Evolutionary conservation across 805 yeast genomes (phyloP).

Genomic region (Jamesozyma spencerorum): DNA sequence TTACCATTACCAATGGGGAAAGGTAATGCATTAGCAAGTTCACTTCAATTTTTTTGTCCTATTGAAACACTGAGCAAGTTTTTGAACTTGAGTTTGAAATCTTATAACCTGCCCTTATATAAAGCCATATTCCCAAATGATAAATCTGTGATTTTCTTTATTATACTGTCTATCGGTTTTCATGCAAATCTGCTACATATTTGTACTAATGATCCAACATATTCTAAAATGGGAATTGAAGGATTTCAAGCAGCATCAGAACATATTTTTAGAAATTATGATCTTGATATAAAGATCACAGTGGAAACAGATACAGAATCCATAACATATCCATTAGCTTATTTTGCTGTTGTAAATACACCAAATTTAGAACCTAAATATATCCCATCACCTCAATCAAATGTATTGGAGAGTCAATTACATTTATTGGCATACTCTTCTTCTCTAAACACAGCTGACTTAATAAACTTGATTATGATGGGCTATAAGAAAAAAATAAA

Average conservation of each 20-base stretch:
- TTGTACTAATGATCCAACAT: conserved; percentile 53
- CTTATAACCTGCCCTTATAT: conserved; percentile 27
- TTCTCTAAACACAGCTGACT: conserved; percentile 5
- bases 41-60: conserved; percentile 38
- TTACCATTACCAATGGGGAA: conserved; percentile 65
- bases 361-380: conserved; percentile 25
- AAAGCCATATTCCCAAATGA: conserved; percentile 26
- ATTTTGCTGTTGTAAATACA: conserved; percentile 24
- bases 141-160: conserved; percentile 32
- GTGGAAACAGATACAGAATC: conserved; percentile 4
- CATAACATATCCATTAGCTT: conserved; percentile 12
- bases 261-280: conserved; percentile 37
- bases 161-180: conserved; percentile 76
- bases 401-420: conserved; percentile 15
- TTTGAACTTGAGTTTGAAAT: conserved; percentile 13
- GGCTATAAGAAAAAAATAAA: conserved; percentile 18
- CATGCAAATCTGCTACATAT: conserved; percentile 82
- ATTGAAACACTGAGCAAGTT: conserved; percentile 31
- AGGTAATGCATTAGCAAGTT: conserved; percentile 71
- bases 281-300: conserved; percentile 13
- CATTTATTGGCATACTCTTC: conserved; percentile 21
- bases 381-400: conserved; percentile 25
- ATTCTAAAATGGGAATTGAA: conserved; percentile 53
- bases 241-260: conserved; percentile 65
- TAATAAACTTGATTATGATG: conserved; percentile 17